Evolutionary conservation across 169 alveolate species (phyloP).

Genomic region (Plasmodium vivax): DNA sequence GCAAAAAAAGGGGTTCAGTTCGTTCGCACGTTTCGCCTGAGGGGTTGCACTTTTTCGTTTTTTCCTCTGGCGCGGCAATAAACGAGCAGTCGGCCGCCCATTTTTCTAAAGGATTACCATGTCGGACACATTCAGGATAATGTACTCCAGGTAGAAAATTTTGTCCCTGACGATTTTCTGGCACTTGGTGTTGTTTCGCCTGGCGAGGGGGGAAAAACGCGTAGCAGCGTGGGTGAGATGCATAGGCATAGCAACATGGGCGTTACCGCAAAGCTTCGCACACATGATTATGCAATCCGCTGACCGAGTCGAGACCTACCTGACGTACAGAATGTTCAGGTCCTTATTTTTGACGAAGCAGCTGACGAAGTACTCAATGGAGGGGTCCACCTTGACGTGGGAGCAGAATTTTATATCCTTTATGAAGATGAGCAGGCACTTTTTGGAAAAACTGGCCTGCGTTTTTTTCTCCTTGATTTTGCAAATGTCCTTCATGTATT

Average conservation of each 20-base stretch:
- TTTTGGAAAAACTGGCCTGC: neutral
- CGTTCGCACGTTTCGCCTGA: neutral
- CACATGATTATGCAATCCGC: neutral
- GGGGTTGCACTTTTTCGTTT: neutral
- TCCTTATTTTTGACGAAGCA: slow-evolving; percentile 14
- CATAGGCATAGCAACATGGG: neutral
- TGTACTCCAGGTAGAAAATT: slow-evolving; percentile 58
- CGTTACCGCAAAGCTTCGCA: neutral
- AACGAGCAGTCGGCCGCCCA: neutral
- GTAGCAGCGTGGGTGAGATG: neutral
- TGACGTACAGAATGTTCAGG: slow-evolving; percentile 39
- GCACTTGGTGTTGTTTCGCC: slow-evolving; percentile 45
- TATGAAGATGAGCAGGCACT: slow-evolving; percentile 41
- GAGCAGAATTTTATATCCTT: slow-evolving; percentile 38
- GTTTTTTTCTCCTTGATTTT: slow-evolving; percentile 1
- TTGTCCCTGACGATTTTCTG: slow-evolving; percentile 48
- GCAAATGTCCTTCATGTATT: slow-evolving; percentile 22
- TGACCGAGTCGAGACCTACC: slow-evolving; percentile 10
- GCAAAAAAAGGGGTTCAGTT: neutral
- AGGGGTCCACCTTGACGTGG: neutral
- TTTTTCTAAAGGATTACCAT: slow-evolving; percentile 14
- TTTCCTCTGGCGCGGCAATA: neutral
- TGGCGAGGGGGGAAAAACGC: neutral
- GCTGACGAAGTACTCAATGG: slow-evolving; percentile 51
- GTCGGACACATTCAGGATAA: slow-evolving; percentile 8